Conservation (phyloP, 208 protist species). For the Leishmania braziliensis region DNA sequence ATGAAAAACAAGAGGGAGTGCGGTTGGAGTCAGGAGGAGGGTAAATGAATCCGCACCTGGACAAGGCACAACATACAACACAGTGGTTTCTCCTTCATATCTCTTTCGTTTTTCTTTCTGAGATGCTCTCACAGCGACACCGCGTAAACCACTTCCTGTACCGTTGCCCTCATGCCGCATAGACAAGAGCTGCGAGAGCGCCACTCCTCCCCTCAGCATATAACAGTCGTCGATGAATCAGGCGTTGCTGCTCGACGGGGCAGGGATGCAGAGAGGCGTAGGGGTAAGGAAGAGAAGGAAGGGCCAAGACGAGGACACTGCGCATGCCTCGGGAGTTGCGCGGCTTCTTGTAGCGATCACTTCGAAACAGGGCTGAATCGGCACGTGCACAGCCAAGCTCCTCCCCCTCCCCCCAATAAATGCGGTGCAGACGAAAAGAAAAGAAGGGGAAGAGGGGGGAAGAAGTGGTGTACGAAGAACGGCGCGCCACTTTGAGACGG, state of each 20-base stretch:
- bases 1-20: neutral
- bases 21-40: too few species aligned
- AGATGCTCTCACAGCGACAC: neutral
- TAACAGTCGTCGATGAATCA: neutral
- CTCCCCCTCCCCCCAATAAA: too few species aligned
- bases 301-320: neutral
- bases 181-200: neutral
- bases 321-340: neutral
- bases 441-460: neutral
- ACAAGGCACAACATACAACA: neutral
- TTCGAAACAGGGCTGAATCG: neutral
- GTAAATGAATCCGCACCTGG: neutral
- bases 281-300: neutral
- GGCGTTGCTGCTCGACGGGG: neutral
- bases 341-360: neutral
- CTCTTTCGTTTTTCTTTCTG: neutral
- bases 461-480: neutral
- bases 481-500: neutral
- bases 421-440: neutral
- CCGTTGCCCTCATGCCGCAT: neutral
- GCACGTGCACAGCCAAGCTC: neutral
- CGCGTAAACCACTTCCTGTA: neutral
- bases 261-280: neutral
- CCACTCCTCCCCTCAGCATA: neutral
- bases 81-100: neutral